A percentile compares a stretch with the other conserved stretches of the same genome.
Conservation (phyloP, 2,329 filamentous ascomycete species). For the Epichloe aotearoae region DNA sequence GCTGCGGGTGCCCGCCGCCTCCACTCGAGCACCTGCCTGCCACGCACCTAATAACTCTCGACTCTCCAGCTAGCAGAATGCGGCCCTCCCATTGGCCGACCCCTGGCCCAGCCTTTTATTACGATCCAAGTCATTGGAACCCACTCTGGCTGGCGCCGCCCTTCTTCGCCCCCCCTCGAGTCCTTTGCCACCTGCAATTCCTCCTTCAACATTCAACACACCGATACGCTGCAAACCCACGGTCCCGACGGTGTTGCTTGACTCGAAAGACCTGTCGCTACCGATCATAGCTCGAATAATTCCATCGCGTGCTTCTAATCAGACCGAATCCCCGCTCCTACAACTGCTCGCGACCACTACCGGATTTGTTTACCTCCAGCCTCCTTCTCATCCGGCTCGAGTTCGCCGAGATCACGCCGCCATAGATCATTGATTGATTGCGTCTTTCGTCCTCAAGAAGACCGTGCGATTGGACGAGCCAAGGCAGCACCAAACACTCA, state of each 20-base stretch:
- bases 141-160: background rate
- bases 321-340: background rate
- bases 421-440: background rate
- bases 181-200: background rate
- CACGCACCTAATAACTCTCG: no score
- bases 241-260: background rate
- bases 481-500: background rate
- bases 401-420: background rate
- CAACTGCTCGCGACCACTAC: background rate
- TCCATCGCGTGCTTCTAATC: background rate
- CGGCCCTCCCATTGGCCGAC: background rate
- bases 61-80: background rate
- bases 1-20: background rate
- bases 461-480: background rate
- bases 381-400: background rate
- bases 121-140: no score
- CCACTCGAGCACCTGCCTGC: no score
- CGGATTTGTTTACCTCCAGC: background rate
- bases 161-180: no score
- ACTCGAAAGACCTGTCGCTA: background rate
- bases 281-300: background rate
- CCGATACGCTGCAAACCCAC: background rate
- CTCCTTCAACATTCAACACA: background rate
- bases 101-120: conserved; percentile 1
- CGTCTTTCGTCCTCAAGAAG: background rate